Evolutionary conservation across 1,139 yeast species (phyloP).

Genomic region (Chernovozyma sophiae-reginae): DNA sequence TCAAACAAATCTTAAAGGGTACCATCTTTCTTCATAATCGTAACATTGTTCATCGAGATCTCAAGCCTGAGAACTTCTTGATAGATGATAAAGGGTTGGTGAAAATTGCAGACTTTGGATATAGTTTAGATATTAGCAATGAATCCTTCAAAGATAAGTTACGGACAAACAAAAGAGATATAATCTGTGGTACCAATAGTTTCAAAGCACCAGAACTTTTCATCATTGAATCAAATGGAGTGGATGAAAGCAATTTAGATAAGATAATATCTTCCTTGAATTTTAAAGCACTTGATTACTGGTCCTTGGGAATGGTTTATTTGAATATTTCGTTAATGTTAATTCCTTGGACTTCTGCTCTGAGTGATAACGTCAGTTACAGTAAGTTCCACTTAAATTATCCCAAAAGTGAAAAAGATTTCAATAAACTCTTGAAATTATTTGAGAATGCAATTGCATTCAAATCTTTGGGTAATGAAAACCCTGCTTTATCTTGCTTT

Average conservation of each 20-base stretch:
- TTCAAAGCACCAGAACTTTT: conserved; percentile 56
- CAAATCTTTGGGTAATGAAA: conserved; percentile 11
- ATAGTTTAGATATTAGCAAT: conserved; percentile 33
- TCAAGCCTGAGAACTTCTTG: conserved; percentile 53
- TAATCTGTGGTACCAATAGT: conserved; percentile 47
- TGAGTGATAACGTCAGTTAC: conserved; percentile 19
- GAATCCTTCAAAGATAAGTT: conserved; percentile 12
- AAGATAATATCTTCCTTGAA: conserved; percentile 1
- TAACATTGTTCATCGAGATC: conserved; percentile 47
- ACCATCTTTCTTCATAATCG: conserved; percentile 42
- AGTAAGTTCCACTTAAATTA: conserved; percentile 18
- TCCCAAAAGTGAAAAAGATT: conserved; percentile 17
- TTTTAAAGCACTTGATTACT: conserved; percentile 32
- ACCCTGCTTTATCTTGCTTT: conserved; percentile 34
- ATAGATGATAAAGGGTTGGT: conserved; percentile 43
- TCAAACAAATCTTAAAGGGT: conserved; percentile 45
- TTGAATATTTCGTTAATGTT: conserved; percentile 41
- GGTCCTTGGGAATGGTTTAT: conserved; percentile 52
- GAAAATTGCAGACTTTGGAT: conserved; percentile 52
- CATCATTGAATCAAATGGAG: conserved; percentile 17
- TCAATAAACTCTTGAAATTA: conserved; percentile 17
- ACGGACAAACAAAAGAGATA: conserved; percentile 19
- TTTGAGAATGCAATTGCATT: conserved; percentile 16
- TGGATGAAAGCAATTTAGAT: neutral
- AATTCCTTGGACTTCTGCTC: conserved; percentile 47